Evolutionary conservation across 805 yeast genomes (phyloP).

Genomic region (Wickerhamiella sorbophila): DNA sequence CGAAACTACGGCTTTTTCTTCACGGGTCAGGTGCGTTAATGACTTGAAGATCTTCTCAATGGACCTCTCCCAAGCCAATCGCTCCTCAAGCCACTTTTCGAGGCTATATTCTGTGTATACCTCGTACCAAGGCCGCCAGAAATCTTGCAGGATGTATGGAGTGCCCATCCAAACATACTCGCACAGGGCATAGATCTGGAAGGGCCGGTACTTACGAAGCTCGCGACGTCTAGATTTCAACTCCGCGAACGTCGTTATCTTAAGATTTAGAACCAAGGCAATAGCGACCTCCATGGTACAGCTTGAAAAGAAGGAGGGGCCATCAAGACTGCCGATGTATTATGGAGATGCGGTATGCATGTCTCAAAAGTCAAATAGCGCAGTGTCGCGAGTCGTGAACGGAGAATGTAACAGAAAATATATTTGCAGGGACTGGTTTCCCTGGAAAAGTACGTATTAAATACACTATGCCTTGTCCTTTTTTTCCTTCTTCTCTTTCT

Average conservation of each 20-base stretch:
- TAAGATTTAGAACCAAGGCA: neutral
- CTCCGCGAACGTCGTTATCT: neutral
- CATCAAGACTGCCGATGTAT: neutral
- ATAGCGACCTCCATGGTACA: neutral
- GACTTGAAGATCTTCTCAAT: neutral
- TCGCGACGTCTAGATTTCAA: neutral
- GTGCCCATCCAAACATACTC: slow-evolving; percentile 1
- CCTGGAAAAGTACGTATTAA: slow-evolving; percentile 1
- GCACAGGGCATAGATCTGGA: neutral
- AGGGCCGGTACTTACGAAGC: neutral
- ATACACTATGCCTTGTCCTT: slow-evolving; percentile 3
- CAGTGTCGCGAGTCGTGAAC: too few species aligned
- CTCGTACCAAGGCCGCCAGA: neutral
- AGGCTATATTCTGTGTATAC: neutral
- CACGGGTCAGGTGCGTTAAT: neutral
- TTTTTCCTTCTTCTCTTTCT: slow-evolving; percentile 14
- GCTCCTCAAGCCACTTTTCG: neutral
- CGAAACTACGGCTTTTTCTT: neutral
- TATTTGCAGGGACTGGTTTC: too few species aligned
- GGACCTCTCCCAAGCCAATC: neutral
- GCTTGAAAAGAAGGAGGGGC: neutral
- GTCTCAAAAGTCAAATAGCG: too few species aligned
- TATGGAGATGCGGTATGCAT: neutral
- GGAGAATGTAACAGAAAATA: too few species aligned
- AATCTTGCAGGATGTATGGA: neutral